Conservation (phyloP, 2,329 filamentous ascomycete genomes). For the Ceratocystis lukuohia region DNA sequence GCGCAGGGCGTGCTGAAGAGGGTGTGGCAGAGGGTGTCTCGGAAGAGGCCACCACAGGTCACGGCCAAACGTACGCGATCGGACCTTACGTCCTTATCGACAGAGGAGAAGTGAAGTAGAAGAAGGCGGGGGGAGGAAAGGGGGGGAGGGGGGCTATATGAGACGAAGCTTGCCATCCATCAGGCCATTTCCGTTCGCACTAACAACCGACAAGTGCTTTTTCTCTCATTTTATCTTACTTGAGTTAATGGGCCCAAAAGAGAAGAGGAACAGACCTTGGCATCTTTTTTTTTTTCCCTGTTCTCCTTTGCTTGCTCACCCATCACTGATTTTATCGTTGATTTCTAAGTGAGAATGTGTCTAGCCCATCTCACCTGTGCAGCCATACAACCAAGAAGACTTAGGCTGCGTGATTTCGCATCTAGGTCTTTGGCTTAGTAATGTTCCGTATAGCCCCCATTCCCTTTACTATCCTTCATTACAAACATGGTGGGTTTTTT, state of each 20-base stretch:
- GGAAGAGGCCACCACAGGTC: not conserved
- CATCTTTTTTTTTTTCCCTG: not conserved
- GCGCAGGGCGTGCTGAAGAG: conserved; percentile 1
- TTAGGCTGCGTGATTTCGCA: not conserved
- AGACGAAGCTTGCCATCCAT: not conserved
- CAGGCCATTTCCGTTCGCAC: not conserved
- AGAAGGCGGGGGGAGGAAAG: not conserved
- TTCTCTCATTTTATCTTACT: not conserved
- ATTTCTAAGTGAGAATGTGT: not conserved
- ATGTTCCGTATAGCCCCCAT: not conserved
- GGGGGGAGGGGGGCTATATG: not conserved
- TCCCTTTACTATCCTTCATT: not conserved
- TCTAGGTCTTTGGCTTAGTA: not conserved
- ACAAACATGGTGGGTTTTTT: not conserved
- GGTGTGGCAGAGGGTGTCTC: not conserved
- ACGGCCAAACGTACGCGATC: not conserved
- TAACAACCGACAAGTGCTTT: not conserved
- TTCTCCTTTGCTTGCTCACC: not conserved
- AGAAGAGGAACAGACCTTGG: not conserved
- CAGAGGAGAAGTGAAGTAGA: not conserved
- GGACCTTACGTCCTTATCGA: not conserved
- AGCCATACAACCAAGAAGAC: not conserved
- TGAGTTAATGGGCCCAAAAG: not conserved
- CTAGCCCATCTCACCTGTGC: not conserved
- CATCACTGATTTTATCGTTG: not conserved